Base-by-base conservation (phyloP, 1,284 basidiomycete species). In the Ganoderma leucocontextum region DNA sequence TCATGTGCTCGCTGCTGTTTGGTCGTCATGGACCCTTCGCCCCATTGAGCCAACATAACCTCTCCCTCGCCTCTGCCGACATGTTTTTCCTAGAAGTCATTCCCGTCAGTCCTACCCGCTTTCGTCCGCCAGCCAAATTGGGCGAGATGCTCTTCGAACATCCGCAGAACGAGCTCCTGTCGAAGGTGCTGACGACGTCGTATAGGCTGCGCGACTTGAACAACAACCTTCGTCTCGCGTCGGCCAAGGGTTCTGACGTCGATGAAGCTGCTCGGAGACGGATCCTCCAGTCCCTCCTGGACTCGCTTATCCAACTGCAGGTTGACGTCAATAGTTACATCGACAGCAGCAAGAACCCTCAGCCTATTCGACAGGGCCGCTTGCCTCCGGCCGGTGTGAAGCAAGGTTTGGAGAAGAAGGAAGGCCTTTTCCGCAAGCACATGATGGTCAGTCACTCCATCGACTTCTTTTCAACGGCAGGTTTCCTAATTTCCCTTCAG, bases 361-460 rank as follows among this genome's bases (percentile, higher is more conserved):
- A 91, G 38, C 87, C 91, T 4, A 84, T 95, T 73, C 88, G 93
- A 69, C 93, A 95, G 78, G 97, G 97, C 22, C 96, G 95, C 77
- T 84, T 96, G n/a, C 96, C 97, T 29, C 95, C 97, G 25, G 87
- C 92, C 53, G 98, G 98, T 77, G 91, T 99, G 75, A 99, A 99
- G 85, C 98, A 99, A 80, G 89, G 93, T 15, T 83, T 99, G 73
- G 98, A 99, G 83, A 99, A 99, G 88, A 99, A 99, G 82, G 98
- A 99, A 76, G 98, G 98, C 67, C 81, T 99, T 62, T 99, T 99
- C 88, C 88, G 98, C 71, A 98, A 97, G 83, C 92, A 99, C 80
- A 99, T 99, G 98, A 99, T 99, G 98, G 95, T 95, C 4, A n/a
- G 70, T 61, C 19, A 13, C 33, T 62, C 22, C 39, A 38, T 41